Percentiles rank a stretch among this genome's conserved stretches.
Evolutionary conservation across 2,329 filamentous ascomycete species (phyloP).

Genomic region (Aspergillus candidus): DNA sequence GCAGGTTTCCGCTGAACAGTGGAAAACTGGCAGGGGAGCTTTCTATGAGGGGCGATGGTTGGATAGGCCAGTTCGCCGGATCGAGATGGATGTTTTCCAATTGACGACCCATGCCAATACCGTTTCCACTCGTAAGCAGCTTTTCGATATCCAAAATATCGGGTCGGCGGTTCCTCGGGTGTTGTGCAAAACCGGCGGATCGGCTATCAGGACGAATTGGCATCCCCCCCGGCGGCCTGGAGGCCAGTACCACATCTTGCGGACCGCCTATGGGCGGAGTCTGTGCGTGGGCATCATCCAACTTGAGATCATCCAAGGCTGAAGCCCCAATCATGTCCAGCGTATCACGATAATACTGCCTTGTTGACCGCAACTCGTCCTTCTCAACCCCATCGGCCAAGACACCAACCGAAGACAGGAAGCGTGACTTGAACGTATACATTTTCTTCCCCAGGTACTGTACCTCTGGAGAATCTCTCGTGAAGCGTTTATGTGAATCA

Average conservation of each 20-base stretch:
- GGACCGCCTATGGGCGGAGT: constrained; percentile 16
- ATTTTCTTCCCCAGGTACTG: constrained; percentile 37
- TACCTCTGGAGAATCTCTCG: constrained; percentile 38
- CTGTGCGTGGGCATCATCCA: constrained; percentile 16
- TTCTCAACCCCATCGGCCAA: constrained; percentile 35
- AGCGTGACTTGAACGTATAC: constrained; percentile 38
- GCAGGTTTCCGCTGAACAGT: constrained; percentile 21
- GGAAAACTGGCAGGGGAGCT: constrained; percentile 30
- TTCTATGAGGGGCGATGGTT: constrained; percentile 20
- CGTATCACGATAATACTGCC: constrained; percentile 40
- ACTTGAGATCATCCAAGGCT: constrained; percentile 31
- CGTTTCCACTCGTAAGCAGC: constrained; percentile 11
- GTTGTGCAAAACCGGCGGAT: constrained; percentile 9
- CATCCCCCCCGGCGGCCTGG: constrained; percentile 14
- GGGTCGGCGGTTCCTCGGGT: constrained; percentile 4
- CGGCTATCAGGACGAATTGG: constrained; percentile 13
- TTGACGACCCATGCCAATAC: constrained; percentile 8
- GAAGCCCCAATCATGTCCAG: constrained; percentile 37
- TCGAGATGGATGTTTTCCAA: constrained; percentile 21
- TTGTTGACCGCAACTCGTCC: constrained; percentile 30
- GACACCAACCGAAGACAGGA: constrained; percentile 38
- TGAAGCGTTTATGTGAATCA: constrained; percentile 30
- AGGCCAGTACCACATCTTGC: constrained; percentile 18
- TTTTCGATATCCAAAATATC: constrained; percentile 15
- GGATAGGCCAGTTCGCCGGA: constrained; percentile 16